A percentile compares a stretch with the other conserved stretches of the same genome.
phyloP scores from a whole-genome alignment of 2,329 filamentous ascomycete species.

The Aureobasidium subglaciale region DNA sequence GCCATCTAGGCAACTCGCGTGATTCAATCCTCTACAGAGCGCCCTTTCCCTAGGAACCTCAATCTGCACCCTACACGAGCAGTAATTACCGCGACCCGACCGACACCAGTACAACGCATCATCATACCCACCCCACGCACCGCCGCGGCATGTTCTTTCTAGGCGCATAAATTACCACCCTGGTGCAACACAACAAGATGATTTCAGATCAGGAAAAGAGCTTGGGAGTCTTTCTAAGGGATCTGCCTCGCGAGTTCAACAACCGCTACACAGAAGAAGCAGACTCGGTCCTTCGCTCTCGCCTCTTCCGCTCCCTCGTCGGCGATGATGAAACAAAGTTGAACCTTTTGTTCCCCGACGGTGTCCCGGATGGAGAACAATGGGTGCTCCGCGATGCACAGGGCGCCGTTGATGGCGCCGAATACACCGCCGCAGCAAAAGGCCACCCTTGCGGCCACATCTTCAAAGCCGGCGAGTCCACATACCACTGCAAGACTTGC shows the following conservation, averaged over 20 bases:
- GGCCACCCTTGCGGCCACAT: conserved; percentile 97
- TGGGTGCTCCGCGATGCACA: conserved; percentile 83
- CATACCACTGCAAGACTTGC: conserved; percentile 90
- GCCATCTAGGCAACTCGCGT: no score
- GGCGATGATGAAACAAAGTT: conserved; percentile 68
- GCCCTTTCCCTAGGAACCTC: not conserved
- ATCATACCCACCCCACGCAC: conserved; percentile 1
- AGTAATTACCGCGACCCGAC: not conserved
- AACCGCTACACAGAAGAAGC: conserved; percentile 71
- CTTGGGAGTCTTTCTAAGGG: conserved; percentile 70
- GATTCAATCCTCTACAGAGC: no score
- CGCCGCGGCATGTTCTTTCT: conserved; percentile 10
- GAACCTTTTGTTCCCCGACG: conserved; percentile 72
- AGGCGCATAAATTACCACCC: conserved; percentile 1
- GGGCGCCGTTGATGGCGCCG: conserved; percentile 84
- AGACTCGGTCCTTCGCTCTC: conserved; percentile 62
- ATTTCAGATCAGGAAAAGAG: conserved; percentile 53
- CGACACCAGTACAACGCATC: not conserved
- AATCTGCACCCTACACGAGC: not conserved
- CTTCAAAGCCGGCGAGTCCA: conserved; percentile 88
- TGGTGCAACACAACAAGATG: conserved; percentile 8
- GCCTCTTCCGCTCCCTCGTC: conserved; percentile 82
- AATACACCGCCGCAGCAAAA: conserved; percentile 85
- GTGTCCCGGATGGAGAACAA: conserved; percentile 32
- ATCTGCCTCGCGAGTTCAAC: conserved; percentile 64